Conservation (phyloP, 2,329 filamentous ascomycete species). For the Pseudogymnoascus sp. region DNA sequence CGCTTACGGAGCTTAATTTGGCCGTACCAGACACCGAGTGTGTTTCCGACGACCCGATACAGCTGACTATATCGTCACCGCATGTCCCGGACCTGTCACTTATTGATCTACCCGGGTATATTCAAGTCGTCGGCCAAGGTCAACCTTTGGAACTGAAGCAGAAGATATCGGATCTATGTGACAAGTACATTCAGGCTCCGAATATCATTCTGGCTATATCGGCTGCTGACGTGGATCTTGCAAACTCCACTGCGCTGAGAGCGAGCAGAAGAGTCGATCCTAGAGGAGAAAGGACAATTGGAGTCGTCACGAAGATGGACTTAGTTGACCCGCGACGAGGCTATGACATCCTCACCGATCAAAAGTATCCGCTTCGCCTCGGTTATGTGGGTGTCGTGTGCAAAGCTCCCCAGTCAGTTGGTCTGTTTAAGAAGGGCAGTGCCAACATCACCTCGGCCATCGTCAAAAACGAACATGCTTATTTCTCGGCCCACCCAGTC, state of each 20-base stretch:
- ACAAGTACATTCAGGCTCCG: constrained; percentile 94
- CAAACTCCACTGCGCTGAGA: constrained; percentile 87
- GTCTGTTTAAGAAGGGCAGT: constrained; percentile 77
- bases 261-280: constrained; percentile 90
- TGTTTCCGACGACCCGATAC: constrained; percentile 94
- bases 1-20: constrained; percentile 87
- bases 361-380: constrained; percentile 88
- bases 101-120: constrained; percentile 95
- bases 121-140: constrained; percentile 87
- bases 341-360: constrained; percentile 71
- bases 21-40: constrained; percentile 87
- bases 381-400: constrained; percentile 96
- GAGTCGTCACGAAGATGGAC: constrained; percentile 99
- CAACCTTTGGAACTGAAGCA: constrained; percentile 89
- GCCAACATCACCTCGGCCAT: constrained; percentile 76
- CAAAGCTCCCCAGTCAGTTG: constrained; percentile 54
- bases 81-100: constrained; percentile 92
- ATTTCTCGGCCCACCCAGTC: constrained; percentile 74
- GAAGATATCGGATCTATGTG: constrained; percentile 91
- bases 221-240: constrained; percentile 92
- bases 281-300: constrained; percentile 90
- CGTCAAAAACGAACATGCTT: constrained; percentile 79
- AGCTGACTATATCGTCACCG: constrained; percentile 89
- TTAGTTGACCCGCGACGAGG: constrained; percentile 81
- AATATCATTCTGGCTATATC: constrained; percentile 98